A percentile compares a stretch with the other conserved stretches of the same genome.
These are phyloP conservation scores for Sarocladiaceae sp. DNA, from an alignment of 2,329 filamentous ascomycete species.

Conservation along the genomic window DNA sequence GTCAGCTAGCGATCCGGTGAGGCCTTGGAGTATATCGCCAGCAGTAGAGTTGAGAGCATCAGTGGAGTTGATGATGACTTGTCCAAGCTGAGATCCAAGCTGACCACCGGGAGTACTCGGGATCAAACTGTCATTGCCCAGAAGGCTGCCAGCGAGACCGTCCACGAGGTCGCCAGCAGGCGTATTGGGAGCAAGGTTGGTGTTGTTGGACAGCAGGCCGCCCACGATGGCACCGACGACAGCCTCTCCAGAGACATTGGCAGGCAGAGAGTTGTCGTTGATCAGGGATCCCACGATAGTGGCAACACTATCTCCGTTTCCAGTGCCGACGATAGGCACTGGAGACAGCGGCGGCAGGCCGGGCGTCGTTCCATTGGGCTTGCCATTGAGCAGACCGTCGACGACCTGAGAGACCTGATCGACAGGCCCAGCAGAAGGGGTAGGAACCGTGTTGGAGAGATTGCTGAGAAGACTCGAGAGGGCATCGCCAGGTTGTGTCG, in stretches of 20 bases:
- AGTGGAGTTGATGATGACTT: neutral
- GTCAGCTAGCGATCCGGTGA: neutral
- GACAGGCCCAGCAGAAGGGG: too few species aligned
- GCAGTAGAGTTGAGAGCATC: conserved; percentile 1
- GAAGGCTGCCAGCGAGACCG: conserved; percentile 2
- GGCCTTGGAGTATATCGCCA: neutral
- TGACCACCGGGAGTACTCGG: neutral
- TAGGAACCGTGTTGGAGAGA: too few species aligned
- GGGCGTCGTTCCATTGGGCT: neutral
- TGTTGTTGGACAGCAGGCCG: conserved; percentile 1
- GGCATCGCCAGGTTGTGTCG: conserved; percentile 4
- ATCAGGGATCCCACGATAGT: neutral
- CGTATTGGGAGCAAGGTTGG: neutral
- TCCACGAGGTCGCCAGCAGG: conserved; percentile 1
- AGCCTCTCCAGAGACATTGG: neutral
- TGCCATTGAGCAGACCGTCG: neutral
- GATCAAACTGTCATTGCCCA: neutral
- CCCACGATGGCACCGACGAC: conserved; percentile 4
- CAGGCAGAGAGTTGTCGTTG: neutral
- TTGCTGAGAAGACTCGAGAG: neutral
- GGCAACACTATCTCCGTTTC: neutral
- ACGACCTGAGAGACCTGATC: neutral
- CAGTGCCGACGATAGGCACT: neutral
- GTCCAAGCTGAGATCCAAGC: neutral
- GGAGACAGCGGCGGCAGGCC: neutral